phyloP scores from a whole-genome alignment of 257 asterid species.

The Capsicum baccatum region DNA sequence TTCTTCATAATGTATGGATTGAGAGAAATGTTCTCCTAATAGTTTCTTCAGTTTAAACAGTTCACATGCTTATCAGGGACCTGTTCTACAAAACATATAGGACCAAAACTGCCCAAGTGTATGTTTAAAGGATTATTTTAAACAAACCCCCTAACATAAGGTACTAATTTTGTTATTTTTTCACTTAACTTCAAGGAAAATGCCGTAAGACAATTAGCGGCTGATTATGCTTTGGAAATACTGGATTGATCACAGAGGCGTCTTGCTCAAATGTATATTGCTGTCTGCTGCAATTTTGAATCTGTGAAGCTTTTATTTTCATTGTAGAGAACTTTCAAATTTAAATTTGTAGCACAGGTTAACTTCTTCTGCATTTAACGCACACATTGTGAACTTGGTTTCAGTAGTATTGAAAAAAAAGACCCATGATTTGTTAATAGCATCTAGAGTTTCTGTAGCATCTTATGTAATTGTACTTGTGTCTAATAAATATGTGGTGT shows the following conservation, averaged over 20 bases:
- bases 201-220: background rate
- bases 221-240: background rate
- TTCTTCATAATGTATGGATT: background rate
- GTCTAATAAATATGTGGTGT: conserved; percentile 2
- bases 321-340: background rate
- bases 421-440: background rate
- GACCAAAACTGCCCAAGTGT: background rate
- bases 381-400: background rate
- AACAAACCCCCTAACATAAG: background rate
- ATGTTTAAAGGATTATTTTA: background rate
- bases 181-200: background rate
- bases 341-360: background rate
- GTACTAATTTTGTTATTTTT: background rate
- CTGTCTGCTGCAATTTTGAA: background rate
- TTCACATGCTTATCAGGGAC: background rate
- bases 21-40: background rate
- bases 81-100: background rate
- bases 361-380: background rate
- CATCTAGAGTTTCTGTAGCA: background rate
- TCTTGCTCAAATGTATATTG: background rate
- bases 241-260: conserved; percentile 5
- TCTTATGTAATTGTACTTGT: background rate
- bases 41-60: background rate
- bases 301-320: background rate
- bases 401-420: background rate